Percentiles rank a stretch among this genome's conserved stretches.
These are phyloP conservation scores for Purpureocillium lavendulum DNA, from an alignment of 2,329 filamentous ascomycete species.

Conservation along the genomic window DNA sequence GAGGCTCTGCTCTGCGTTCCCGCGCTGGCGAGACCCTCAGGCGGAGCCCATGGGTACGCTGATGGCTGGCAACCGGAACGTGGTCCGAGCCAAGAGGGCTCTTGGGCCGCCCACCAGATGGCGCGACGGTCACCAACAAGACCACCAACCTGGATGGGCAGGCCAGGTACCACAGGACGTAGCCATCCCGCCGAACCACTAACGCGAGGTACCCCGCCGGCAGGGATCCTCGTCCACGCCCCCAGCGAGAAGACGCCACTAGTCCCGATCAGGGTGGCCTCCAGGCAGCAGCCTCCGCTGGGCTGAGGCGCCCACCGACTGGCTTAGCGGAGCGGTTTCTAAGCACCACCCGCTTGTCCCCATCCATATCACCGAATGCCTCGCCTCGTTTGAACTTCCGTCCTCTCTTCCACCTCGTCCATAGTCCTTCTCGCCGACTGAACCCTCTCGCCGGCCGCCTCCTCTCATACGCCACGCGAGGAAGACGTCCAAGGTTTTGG, in stretches of 20 bases:
- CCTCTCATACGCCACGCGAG: background rate
- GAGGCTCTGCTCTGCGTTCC: too few relatives aligned
- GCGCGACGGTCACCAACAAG: too few relatives aligned
- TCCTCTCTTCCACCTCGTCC: slow-evolving; percentile 2
- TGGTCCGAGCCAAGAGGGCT: too few relatives aligned
- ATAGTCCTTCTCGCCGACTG: background rate
- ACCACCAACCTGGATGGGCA: too few relatives aligned
- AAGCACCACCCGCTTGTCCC: too few relatives aligned
- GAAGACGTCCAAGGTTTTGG: too few relatives aligned
- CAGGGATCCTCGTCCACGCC: slow-evolving; percentile 10
- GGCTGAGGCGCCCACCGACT: slow-evolving; percentile 8
- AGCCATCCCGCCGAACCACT: too few relatives aligned
- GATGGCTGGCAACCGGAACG: too few relatives aligned
- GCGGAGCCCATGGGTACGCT: too few relatives aligned
- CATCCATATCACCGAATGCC: slow-evolving; percentile 4
- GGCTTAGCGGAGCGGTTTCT: slow-evolving; percentile 7
- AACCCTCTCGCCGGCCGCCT: slow-evolving; percentile 5
- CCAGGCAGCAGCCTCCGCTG: slow-evolving; percentile 15
- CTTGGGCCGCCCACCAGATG: too few relatives aligned
- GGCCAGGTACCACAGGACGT: too few relatives aligned
- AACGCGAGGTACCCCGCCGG: background rate
- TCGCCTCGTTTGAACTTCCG: slow-evolving; percentile 1
- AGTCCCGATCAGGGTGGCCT: slow-evolving; percentile 5
- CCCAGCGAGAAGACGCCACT: slow-evolving; percentile 8
- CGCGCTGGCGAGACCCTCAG: too few relatives aligned